Evolutionary conservation across 345 rosid species (phyloP).

Genomic region (Eucalyptus pumila): DNA sequence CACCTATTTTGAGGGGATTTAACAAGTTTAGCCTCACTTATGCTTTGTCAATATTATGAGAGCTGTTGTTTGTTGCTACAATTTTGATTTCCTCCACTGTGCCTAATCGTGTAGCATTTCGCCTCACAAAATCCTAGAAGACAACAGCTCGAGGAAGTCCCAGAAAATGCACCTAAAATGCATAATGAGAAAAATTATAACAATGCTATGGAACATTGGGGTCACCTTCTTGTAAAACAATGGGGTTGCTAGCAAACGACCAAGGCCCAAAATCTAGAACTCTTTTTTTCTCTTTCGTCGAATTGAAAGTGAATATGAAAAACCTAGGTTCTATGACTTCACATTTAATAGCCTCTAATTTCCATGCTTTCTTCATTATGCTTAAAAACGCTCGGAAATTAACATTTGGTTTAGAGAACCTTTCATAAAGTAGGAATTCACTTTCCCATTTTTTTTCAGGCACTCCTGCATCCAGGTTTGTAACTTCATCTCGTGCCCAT

Average conservation of each 20-base stretch:
- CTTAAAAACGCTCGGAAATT: not conserved
- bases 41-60: not conserved
- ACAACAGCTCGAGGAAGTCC: not conserved
- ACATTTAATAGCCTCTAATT: not conserved
- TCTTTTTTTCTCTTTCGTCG: not conserved
- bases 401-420: not conserved
- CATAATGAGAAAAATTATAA: not conserved
- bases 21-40: not conserved
- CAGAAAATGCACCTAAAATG: not conserved
- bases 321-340: not conserved
- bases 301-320: not conserved
- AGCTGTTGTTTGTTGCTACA: not conserved
- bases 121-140: accelerated
- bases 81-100: not conserved
- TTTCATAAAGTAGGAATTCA: not conserved
- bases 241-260: not conserved
- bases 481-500: no score
- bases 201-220: accelerated
- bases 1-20: not conserved
- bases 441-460: no score
- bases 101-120: not conserved
- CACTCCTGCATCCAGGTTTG: no score
- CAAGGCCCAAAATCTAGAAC: not conserved
- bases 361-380: not conserved
- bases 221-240: not conserved